Conservation (phyloP, 2,329 filamentous ascomycete species). For the Aaosphaeria pasadenensis region DNA sequence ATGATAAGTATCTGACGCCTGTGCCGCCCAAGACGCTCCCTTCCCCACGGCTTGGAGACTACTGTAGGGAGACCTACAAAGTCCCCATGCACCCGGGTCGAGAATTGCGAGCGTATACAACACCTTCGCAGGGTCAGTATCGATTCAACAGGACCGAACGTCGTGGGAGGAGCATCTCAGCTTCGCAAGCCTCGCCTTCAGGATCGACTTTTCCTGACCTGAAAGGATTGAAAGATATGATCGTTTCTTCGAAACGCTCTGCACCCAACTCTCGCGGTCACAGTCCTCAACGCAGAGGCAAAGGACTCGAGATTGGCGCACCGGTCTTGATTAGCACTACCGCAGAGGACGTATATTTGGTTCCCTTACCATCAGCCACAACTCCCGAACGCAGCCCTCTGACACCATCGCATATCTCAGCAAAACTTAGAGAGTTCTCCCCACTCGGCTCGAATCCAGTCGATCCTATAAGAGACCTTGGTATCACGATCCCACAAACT, state of each 20-base stretch:
- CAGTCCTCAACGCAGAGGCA: conserved; percentile 14
- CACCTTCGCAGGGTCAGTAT: conserved; percentile 18
- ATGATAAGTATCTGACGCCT: conserved; percentile 71
- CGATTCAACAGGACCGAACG: conserved; percentile 20
- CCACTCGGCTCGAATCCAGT: conserved; percentile 34
- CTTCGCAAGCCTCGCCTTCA: conserved; percentile 24
- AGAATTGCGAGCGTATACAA: conserved; percentile 26
- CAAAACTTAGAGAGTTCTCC: conserved; percentile 18
- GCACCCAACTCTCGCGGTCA: conserved; percentile 17
- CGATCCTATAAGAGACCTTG: conserved; percentile 14
- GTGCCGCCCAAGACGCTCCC: conserved; percentile 48
- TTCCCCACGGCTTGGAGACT: conserved; percentile 14
- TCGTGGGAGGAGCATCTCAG: conserved; percentile 29
- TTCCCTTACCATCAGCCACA: conserved; percentile 16
- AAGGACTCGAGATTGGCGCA: conserved; percentile 29
- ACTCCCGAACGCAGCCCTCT: conserved; percentile 12
- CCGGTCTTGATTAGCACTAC: conserved; percentile 32
- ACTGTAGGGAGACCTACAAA: conserved; percentile 14
- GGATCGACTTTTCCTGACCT: conserved; percentile 29
- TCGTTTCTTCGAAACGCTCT: conserved; percentile 21
- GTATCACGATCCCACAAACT: conserved; percentile 8
- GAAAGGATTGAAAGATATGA: conserved; percentile 28
- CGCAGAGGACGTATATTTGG: conserved; percentile 24
- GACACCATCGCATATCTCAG: conserved; percentile 8
- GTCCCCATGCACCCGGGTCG: conserved; percentile 17